A percentile compares a stretch with the other conserved stretches of the same genome.
Conservation (phyloP, 2,329 filamentous ascomycete species). For the Incumbomyces lentus region DNA sequence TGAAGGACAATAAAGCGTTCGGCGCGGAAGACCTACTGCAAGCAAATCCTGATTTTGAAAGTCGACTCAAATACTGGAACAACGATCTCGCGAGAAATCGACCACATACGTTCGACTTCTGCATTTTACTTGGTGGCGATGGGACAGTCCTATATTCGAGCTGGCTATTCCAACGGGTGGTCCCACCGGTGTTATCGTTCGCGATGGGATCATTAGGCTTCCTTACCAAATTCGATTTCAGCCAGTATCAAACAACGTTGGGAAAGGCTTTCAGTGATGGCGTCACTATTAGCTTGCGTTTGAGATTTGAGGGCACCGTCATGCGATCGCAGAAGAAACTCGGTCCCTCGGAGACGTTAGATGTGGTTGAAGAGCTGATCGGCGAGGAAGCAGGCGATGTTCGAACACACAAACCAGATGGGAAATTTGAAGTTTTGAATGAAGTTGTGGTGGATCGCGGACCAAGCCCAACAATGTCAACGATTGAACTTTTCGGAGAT, state of each 20-base stretch:
- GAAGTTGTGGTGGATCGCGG: slow-evolving; percentile 94
- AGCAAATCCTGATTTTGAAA: slow-evolving; percentile 45
- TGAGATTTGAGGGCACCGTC: slow-evolving; percentile 86
- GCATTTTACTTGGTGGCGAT: slow-evolving; percentile 83
- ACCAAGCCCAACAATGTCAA: slow-evolving; percentile 88
- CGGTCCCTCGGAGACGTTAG: slow-evolving; percentile 37
- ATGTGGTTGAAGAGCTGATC: slow-evolving; percentile 81
- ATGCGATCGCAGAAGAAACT: slow-evolving; percentile 59
- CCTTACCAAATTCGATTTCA: slow-evolving; percentile 91
- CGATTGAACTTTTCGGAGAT: slow-evolving; percentile 84
- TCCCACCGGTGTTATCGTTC: slow-evolving; percentile 88
- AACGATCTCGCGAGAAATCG: slow-evolving; percentile 63
- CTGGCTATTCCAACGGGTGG: slow-evolving; percentile 92
- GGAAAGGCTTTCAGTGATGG: slow-evolving; percentile 66
- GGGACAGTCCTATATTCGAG: slow-evolving; percentile 92
- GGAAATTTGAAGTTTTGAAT: slow-evolving; percentile 83
- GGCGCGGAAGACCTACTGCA: slow-evolving; percentile 58
- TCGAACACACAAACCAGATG: slow-evolving; percentile 73
- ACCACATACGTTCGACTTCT: slow-evolving; percentile 87
- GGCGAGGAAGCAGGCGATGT: slow-evolving; percentile 76
- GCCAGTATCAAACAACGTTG: slow-evolving; percentile 59
- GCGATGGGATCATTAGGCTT: slow-evolving; percentile 90
- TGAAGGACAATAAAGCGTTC: slow-evolving; percentile 63
- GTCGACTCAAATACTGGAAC: slow-evolving; percentile 71
- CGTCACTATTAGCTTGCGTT: slow-evolving; percentile 73